Base-by-base conservation (phyloP, 2,329 filamentous ascomycete genomes). In the Exophiala xenobiotica region DNA sequence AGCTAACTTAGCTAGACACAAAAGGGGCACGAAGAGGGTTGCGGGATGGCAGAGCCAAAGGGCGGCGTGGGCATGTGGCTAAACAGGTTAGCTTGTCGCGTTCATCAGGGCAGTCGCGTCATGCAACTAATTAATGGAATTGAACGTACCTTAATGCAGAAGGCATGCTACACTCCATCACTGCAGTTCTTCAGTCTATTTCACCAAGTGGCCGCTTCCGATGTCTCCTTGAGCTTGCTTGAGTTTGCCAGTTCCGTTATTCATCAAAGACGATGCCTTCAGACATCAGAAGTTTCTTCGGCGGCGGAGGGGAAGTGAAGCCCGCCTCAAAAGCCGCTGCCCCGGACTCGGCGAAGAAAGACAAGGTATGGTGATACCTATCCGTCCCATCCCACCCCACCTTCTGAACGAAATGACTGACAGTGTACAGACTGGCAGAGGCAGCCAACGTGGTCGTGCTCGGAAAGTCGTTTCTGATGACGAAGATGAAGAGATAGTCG, bases 211-310 rank as follows among this genome's bases (percentile, higher is more conserved):
- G n/a, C n/a, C n/a, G n/a, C n/a, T n/a, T n/a, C n/a, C n/a, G n/a
- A n/a, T n/a, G n/a, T n/a, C n/a, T n/a, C n/a, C n/a, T n/a, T n/a
- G n/a, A n/a, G n/a, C n/a, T n/a, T n/a, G n/a, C n/a, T n/a, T n/a
- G n/a, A n/a, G n/a, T n/a, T n/a, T n/a, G n/a, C n/a, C n/a, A n/a
- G n/a, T n/a, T n/a, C n/a, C n/a, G n/a, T n/a, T n/a, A n/a, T 40
- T 40, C 20, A 4, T 6, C 8, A 20, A 11, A 18, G 11, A 43
- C 6, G 19, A 95, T 96, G 90, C 83, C 90, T 47, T 67, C 78
- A 57, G 92, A 97, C 71, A 97, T 96, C 65, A 81, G 91, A 65
- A 90, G 79, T 63, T 97, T 96, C 72, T 96, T 97, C 74, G 84
- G 86, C 49, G 83, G 87, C 45, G 51, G 51, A 19, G 40, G 38